Evolutionary conservation across 2,329 filamentous ascomycete genomes (phyloP), one percentile per base, ranked within the genome.

Genomic region (Phialemoniopsis sp.): DNA sequence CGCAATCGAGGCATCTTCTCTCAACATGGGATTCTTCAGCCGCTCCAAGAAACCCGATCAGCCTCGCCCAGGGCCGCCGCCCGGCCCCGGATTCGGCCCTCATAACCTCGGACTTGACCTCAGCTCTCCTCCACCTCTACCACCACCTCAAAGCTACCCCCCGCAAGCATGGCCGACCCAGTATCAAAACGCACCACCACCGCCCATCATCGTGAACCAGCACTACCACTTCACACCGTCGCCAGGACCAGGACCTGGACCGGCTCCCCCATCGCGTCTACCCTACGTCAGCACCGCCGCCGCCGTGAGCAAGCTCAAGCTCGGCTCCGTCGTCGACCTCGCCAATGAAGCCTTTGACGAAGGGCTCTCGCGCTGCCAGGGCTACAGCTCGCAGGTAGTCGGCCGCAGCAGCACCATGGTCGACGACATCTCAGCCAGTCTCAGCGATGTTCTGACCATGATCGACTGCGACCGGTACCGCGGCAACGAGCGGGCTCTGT

Each of bases 401-500:
- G 66, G 66, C 45, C 67, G 72, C 46, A 62, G 63, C 5, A 64
- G 67, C 13, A 63, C 66, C 6, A 58, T 78, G 14, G 79, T 70
- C 49, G 78, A 86, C 50, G 64, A 78, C 39, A 74, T 89, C 34
- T 75, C 70, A 13, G 67, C 68, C 4, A 79, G 79, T 38, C 73
- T 90, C 44, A 76, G 87, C 55, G 64, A 78, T 33, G 71, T 88
- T 41, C 78, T 90, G 56, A 87, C 85, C 1, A 69, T 76, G 19
- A 89, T 90, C 40, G 86, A 90, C 55, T 68, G 72, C 15, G 83
- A 86, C 18, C 65, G 62, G 21, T 68, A 70, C 18, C 50, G 57
- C 13, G 73, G 74, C 5, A 62, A 73, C 43, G 76, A 85, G 52
- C 68, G 66, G 38, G 76, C 78, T 39, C 60, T 84, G 29, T 70